Evolutionary conservation across 2,329 filamentous ascomycete genomes (phyloP), one percentile per base, ranked within the genome.

Genomic region (Colletotrichum tabaci): DNA sequence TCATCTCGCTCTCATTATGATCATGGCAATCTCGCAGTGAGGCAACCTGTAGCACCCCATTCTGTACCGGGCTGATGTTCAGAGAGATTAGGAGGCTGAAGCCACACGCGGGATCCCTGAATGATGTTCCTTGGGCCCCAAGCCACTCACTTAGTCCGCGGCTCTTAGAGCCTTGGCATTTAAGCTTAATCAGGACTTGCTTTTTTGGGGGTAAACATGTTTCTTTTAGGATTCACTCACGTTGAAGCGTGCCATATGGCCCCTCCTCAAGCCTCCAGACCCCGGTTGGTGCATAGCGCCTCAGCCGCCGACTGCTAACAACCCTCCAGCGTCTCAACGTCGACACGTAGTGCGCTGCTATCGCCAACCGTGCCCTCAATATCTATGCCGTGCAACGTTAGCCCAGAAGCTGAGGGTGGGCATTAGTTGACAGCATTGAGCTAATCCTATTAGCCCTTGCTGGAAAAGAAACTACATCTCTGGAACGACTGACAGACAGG

Each of bases 91-190:
- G 8, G 46, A 21, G 58, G 18, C 46, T 21, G 26, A 21, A 40
- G 58, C 40, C 56, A 57, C 40, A 46, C 40, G 40, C 56, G 40
- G 56, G 40, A 46, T n/a, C 21, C 40, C 12, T 46, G 21, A 26
- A 46, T 30, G 4, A 46, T 30, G 4, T 30, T 46, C 9, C 15
- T 50, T 6, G 13, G 26, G 15, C 30, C 15, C 9, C 4, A 42
- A n/a, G 38, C 38, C 16, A 42, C 4, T 16, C 21, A 44, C 4
- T 15, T 30, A 42, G 61, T 26, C 8, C 18, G 3, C 23, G 47
- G 30, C 8, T 40, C 23, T 30, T 44, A 44, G 47, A 2, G 21
- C 7, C 61, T 62, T 62, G 61, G 61, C 61, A 62, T 62, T 44
- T 53, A 62, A 62, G 35, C 61, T 53, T 62, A 62, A 62, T 4